Evolutionary conservation across 2,329 filamentous ascomycete genomes (phyloP).

Genomic region (Ophiostoma perfectum): DNA sequence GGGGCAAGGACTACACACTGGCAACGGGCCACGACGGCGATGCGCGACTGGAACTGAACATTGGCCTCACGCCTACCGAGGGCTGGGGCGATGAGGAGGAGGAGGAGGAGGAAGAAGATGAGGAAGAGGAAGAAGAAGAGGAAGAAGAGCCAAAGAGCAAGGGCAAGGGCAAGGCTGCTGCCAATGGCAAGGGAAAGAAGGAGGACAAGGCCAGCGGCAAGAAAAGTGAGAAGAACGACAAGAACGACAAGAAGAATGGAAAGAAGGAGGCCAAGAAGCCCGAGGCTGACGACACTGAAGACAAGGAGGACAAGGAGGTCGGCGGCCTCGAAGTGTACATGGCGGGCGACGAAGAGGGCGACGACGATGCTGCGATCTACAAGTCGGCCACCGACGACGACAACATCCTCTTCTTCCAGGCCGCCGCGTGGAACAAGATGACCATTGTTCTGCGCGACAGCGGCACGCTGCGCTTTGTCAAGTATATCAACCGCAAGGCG

Average conservation of each 20-base stretch:
- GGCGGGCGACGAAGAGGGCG: slow-evolving; percentile 71
- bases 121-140: slow-evolving; percentile 31
- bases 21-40: slow-evolving; percentile 77
- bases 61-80: slow-evolving; percentile 75
- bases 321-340: slow-evolving; percentile 89
- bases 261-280: slow-evolving; percentile 30
- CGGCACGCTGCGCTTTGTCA: slow-evolving; percentile 86
- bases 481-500: slow-evolving; percentile 81
- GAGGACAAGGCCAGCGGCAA: not conserved
- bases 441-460: slow-evolving; percentile 83
- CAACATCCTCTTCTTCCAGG: slow-evolving; percentile 60
- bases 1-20: slow-evolving; percentile 84
- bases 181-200: slow-evolving; percentile 19
- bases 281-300: slow-evolving; percentile 27
- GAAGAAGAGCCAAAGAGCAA: slow-evolving; percentile 28
- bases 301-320: slow-evolving; percentile 40
- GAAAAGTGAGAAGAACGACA: not conserved
- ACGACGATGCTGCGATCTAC: slow-evolving; percentile 76
- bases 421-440: slow-evolving; percentile 78
- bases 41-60: slow-evolving; percentile 76
- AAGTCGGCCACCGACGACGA: slow-evolving; percentile 70
- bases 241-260: slow-evolving; percentile 24
- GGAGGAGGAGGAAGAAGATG: slow-evolving; percentile 41
- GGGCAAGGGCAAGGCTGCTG: not conserved
- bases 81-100: slow-evolving; percentile 67